These are phyloP conservation scores for Rhytidhysteron rufulum DNA, from an alignment of 2,329 filamentous ascomycete genomes.

Conservation along the genomic window DNA sequence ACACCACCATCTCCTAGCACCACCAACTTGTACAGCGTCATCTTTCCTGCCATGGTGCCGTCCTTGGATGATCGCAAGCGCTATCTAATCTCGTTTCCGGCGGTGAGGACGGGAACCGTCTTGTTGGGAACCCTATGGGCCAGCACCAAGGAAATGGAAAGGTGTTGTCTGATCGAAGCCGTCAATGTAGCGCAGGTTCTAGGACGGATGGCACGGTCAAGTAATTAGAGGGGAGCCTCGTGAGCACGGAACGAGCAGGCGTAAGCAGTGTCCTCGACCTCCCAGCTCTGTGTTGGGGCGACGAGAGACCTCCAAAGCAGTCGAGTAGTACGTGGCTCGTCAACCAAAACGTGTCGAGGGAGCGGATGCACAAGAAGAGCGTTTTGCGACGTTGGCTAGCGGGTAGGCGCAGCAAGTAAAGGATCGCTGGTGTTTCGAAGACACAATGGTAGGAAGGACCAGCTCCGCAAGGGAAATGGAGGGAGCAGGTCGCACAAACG, in stretches of 20 bases:
- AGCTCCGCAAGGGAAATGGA: constrained; percentile 1
- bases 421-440: constrained; percentile 13
- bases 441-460: background rate
- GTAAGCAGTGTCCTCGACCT: constrained; percentile 19
- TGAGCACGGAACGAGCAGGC: constrained; percentile 14
- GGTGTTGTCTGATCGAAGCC: constrained; percentile 2
- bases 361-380: constrained; percentile 15
- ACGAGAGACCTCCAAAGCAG: constrained; percentile 2
- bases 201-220: constrained; percentile 6
- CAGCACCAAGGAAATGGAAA: constrained; percentile 6
- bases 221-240: constrained; percentile 5
- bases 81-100: constrained; percentile 3
- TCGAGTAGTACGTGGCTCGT: constrained; percentile 2
- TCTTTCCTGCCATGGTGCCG: constrained; percentile 75
- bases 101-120: constrained; percentile 3
- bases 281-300: constrained; percentile 9
- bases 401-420: constrained; percentile 21
- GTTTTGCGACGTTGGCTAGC: constrained; percentile 14
- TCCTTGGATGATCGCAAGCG: background rate
- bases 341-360: constrained; percentile 8
- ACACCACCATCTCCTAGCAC: constrained; percentile 92
- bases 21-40: constrained; percentile 95
- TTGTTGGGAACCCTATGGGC: constrained; percentile 2
- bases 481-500: constrained; percentile 3
- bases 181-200: constrained; percentile 7